phyloP scores from a whole-genome alignment of 2,329 filamentous ascomycete genomes.

The Teratosphaeria zuluensis region DNA sequence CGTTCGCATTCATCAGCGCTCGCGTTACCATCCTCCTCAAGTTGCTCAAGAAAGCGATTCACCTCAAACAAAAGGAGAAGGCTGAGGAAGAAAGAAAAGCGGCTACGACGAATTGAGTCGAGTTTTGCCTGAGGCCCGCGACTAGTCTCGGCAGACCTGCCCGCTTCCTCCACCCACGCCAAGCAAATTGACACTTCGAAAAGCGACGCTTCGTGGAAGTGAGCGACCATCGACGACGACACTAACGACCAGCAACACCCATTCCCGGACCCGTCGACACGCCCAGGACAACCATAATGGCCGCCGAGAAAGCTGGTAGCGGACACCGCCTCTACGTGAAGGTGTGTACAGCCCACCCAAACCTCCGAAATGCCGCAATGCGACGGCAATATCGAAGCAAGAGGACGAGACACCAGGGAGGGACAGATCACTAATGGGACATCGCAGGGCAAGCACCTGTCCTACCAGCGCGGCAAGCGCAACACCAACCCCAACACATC shows the following conservation, averaged over 20 bases:
- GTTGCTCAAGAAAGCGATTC: background rate
- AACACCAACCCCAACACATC: constrained; percentile 70
- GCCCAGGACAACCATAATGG: constrained; percentile 17
- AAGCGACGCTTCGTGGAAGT: background rate
- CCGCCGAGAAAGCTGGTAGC: constrained; percentile 13
- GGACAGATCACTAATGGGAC: background rate
- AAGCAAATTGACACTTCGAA: background rate
- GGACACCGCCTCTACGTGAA: constrained; percentile 27
- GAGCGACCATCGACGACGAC: constrained; percentile 6
- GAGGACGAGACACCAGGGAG: background rate
- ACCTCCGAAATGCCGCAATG: constrained; percentile 2
- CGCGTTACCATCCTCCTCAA: background rate
- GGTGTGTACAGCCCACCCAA: constrained; percentile 8
- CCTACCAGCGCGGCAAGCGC: constrained; percentile 93
- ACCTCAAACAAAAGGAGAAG: background rate
- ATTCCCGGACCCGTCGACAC: constrained; percentile 2
- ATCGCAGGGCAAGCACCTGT: constrained; percentile 80
- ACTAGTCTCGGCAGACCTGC: background rate
- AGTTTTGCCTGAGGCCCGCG: background rate
- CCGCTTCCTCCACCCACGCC: background rate
- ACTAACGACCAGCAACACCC: constrained; percentile 5
- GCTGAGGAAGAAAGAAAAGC: background rate
- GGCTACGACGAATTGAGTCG: background rate
- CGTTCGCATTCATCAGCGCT: background rate
- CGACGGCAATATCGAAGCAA: background rate